phyloP scores from a whole-genome alignment of 306 rosid species.

The Carpinus fangiana region DNA sequence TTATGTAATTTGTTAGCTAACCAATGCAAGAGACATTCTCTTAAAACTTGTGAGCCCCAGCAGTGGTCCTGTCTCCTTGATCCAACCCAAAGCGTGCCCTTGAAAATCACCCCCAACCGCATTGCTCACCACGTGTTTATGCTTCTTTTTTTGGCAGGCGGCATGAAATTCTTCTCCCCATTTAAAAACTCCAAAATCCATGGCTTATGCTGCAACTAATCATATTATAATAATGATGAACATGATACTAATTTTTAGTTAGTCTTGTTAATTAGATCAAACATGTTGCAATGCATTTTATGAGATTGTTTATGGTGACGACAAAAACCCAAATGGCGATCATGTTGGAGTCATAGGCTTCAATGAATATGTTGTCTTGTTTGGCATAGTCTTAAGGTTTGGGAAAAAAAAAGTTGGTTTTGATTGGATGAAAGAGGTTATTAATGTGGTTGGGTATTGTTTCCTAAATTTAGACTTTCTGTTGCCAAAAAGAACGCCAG shows the following conservation, averaged over 20 bases:
- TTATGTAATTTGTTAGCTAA: constrained; percentile 35
- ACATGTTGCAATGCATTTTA: not conserved
- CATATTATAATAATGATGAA: constrained; percentile 41
- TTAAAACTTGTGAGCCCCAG: constrained; percentile 53
- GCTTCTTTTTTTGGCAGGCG: constrained; percentile 43
- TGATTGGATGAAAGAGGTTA: constrained; percentile 3
- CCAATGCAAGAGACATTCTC: constrained; percentile 80
- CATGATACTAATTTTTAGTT: constrained; percentile 17
- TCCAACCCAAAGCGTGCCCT: constrained; percentile 95
- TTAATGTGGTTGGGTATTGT: not conserved
- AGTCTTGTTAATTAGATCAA: not conserved
- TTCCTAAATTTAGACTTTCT: constrained; percentile 34
- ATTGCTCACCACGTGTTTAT: constrained; percentile 80
- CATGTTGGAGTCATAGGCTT: not conserved
- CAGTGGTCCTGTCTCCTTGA: constrained; percentile 92
- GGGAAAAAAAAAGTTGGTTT: not conserved
- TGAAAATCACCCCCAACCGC: constrained; percentile 65
- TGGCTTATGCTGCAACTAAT: constrained; percentile 38
- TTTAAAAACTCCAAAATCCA: constrained; percentile 26
- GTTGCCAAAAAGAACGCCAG: constrained; percentile 24
- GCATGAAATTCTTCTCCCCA: constrained; percentile 18
- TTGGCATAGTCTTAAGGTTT: not conserved
- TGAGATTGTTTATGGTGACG: not conserved
- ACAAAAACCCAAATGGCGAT: not conserved
- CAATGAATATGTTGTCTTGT: not conserved